Percentiles rank a stretch among this genome's conserved stretches.
phyloP scores from a whole-genome alignment of 805 yeast species.

The Metschnikowia reukaufii region DNA sequence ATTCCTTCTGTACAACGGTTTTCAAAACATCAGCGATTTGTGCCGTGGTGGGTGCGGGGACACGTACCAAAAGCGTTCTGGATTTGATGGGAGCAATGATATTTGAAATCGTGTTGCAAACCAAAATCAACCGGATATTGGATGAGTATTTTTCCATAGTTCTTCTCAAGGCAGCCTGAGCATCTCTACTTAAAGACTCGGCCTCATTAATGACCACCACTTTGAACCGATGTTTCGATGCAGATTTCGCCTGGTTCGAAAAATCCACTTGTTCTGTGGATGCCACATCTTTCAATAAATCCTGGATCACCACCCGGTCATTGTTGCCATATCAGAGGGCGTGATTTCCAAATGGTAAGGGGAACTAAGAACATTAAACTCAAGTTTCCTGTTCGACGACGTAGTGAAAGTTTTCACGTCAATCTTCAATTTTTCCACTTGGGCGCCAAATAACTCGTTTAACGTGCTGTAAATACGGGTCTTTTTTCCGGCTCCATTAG shows the following conservation, averaged over 20 bases:
- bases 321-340: conserved; percentile 93
- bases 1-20: conserved; percentile 59
- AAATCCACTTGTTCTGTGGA: conserved; percentile 95
- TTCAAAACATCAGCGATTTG: conserved; percentile 61
- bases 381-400: conserved; percentile 72
- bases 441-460: conserved; percentile 76
- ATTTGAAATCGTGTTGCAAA: conserved; percentile 87
- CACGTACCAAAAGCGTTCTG: conserved; percentile 83
- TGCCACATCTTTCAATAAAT: conserved; percentile 88
- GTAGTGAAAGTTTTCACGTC: conserved; percentile 86
- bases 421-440: conserved; percentile 76
- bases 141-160: conserved; percentile 95
- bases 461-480: conserved; percentile 84
- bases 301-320: conserved; percentile 94
- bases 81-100: conserved; percentile 94
- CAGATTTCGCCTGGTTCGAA: conserved; percentile 42
- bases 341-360: conserved; percentile 92
- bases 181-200: conserved; percentile 84
- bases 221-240: conserved; percentile 57
- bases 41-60: conserved; percentile 70
- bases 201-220: conserved; percentile 90
- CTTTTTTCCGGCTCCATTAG: conserved; percentile 96
- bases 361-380: conserved; percentile 89
- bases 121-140: conserved; percentile 77
- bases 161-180: conserved; percentile 92